These are phyloP conservation scores for Tetrapisispora phaffii DNA, from an alignment of 805 yeast species.

Conservation along the genomic window DNA sequence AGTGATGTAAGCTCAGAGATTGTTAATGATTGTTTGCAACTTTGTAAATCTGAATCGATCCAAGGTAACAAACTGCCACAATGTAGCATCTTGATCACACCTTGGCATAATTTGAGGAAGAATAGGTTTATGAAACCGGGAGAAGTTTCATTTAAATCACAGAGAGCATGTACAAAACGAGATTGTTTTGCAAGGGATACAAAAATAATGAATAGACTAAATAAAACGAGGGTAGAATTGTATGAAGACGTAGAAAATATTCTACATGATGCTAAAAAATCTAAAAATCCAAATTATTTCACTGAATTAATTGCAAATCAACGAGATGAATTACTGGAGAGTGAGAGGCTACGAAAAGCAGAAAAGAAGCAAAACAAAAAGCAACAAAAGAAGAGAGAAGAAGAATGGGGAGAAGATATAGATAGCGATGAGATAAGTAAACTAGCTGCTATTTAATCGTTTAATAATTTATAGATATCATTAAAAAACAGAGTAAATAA, in stretches of 20 bases:
- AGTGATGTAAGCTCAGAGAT: slow-evolving; percentile 44
- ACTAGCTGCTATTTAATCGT: neutral
- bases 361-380: slow-evolving; percentile 13
- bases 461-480: neutral
- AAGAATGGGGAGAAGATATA: slow-evolving; percentile 5
- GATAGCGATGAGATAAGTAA: neutral
- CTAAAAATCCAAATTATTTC: slow-evolving; percentile 22
- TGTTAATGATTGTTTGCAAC: slow-evolving; percentile 50
- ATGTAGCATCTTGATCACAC: slow-evolving; percentile 60
- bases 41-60: slow-evolving; percentile 69
- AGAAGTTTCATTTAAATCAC: slow-evolving; percentile 63
- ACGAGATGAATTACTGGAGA: slow-evolving; percentile 13
- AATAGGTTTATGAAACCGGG: slow-evolving; percentile 69
- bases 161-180: slow-evolving; percentile 42
- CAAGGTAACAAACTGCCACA: slow-evolving; percentile 63
- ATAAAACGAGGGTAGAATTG: slow-evolving; percentile 53
- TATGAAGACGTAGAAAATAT: slow-evolving; percentile 24
- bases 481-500: neutral
- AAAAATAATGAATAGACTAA: slow-evolving; percentile 48
- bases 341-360: slow-evolving; percentile 17
- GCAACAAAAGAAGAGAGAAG: slow-evolving; percentile 14
- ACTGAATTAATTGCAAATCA: slow-evolving; percentile 10
- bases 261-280: slow-evolving; percentile 25
- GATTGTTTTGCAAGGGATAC: slow-evolving; percentile 50
- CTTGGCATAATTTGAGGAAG: slow-evolving; percentile 59